A percentile compares a stretch with the other conserved stretches of the same genome.
These are phyloP conservation scores for Clitopilus passeckerianus DNA, from an alignment of 768 basidiomycete genomes.

Conservation along the genomic window DNA sequence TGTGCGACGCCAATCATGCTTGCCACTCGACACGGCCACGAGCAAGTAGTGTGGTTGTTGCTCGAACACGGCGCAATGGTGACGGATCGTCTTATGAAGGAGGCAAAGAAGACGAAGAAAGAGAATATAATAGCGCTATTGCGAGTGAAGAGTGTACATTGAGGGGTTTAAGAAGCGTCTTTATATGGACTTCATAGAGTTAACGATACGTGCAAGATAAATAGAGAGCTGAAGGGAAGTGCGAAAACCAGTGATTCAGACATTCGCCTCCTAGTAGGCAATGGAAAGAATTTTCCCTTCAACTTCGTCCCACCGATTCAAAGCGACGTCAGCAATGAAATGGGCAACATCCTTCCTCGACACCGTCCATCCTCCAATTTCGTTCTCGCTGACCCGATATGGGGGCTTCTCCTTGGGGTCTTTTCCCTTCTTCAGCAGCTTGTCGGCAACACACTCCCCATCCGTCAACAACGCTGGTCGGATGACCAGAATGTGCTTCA, in stretches of 20 bases:
- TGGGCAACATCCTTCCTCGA: slow-evolving; percentile 63
- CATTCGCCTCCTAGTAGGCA: slow-evolving; percentile 37
- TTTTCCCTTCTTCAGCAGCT: slow-evolving; percentile 10
- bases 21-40: no score
- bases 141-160: no score
- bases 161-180: no score
- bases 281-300: slow-evolving; percentile 44
- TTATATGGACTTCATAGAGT: no score
- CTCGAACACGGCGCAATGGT: no score
- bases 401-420: slow-evolving; percentile 19
- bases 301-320: slow-evolving; percentile 48
- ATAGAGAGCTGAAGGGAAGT: background rate
- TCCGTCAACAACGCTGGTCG: slow-evolving; percentile 57
- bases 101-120: no score
- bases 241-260: no score
- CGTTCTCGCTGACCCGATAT: slow-evolving; percentile 40
- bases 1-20: no score
- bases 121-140: no score
- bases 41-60: no score
- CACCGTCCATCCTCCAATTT: slow-evolving; percentile 45
- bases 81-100: no score
- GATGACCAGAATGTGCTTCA: slow-evolving; percentile 45
- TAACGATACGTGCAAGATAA: background rate
- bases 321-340: slow-evolving; percentile 47
- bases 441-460: slow-evolving; percentile 42